phyloP scores from a whole-genome alignment of 2,329 filamentous ascomycete genomes.

The Trichoderma asperellum region DNA sequence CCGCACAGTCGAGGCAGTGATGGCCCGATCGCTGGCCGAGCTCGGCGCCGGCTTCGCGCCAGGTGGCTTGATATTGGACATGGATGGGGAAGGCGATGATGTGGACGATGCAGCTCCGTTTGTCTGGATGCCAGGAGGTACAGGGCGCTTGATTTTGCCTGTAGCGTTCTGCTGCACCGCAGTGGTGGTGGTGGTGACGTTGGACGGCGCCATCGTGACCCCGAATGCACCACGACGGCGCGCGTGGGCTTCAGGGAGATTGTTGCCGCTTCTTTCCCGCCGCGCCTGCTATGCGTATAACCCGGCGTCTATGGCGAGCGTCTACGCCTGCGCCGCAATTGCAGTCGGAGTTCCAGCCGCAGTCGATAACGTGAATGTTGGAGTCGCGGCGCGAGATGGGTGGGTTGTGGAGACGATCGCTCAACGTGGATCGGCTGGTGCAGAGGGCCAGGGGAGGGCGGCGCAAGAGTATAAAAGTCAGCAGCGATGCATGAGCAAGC shows the following conservation, averaged over 20 bases:
- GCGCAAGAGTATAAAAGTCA: conserved; percentile 18
- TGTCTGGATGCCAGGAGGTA: conserved; percentile 67
- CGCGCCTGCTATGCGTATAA: conserved; percentile 25
- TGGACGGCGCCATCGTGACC: conserved; percentile 59
- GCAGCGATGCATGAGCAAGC: conserved; percentile 24
- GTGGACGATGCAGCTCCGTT: conserved; percentile 63
- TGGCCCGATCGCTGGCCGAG: conserved; percentile 43
- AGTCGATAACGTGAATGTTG: conserved; percentile 29
- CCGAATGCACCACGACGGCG: conserved; percentile 33
- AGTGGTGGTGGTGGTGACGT: conserved; percentile 55
- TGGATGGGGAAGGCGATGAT: conserved; percentile 62
- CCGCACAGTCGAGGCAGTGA: conserved; percentile 50
- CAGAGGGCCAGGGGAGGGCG: conserved; percentile 24
- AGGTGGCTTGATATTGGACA: conserved; percentile 59
- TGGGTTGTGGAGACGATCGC: conserved; percentile 31
- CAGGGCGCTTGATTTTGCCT: conserved; percentile 69
- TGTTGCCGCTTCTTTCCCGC: not conserved
- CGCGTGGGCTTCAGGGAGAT: conserved; percentile 11
- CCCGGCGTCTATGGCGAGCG: conserved; percentile 29
- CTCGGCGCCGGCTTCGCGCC: conserved; percentile 48
- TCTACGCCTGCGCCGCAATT: conserved; percentile 31
- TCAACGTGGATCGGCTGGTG: conserved; percentile 23
- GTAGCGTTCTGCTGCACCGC: conserved; percentile 49
- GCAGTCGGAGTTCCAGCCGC: not conserved
- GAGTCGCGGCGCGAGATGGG: conserved; percentile 32